A percentile compares a stretch with the other conserved stretches of the same genome.
phyloP scores from a whole-genome alignment of 805 yeast species.

The Cyberlindnera meyerae region DNA sequence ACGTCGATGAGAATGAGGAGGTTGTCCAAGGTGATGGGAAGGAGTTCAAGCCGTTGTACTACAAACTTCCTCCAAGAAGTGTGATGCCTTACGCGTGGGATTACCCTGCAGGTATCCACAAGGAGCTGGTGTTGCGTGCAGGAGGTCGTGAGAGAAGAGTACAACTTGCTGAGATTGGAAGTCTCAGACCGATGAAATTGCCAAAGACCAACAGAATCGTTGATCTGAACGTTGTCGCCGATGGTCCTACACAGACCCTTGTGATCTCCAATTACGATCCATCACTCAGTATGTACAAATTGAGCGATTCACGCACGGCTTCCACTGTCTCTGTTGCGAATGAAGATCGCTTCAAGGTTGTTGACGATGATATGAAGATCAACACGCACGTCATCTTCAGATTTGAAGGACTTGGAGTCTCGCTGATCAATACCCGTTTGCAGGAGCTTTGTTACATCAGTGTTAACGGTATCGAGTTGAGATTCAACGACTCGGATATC shows the following conservation, averaged over 20 bases:
- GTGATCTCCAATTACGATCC: slow-evolving; percentile 82
- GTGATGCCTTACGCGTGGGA: slow-evolving; percentile 99
- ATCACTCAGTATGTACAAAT: slow-evolving; percentile 66
- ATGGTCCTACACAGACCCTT: slow-evolving; percentile 89
- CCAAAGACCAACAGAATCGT: slow-evolving; percentile 54
- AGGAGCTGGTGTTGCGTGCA: slow-evolving; percentile 70
- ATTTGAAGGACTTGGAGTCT: slow-evolving; percentile 83
- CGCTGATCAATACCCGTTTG: slow-evolving; percentile 63
- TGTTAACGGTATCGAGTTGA: slow-evolving; percentile 71
- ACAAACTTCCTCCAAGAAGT: slow-evolving; percentile 79
- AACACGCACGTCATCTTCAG: slow-evolving; percentile 45
- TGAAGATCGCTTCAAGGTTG: slow-evolving; percentile 49
- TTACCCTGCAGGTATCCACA: slow-evolving; percentile 83
- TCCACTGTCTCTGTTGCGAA: slow-evolving; percentile 31
- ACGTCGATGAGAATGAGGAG: slow-evolving; percentile 58
- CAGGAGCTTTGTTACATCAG: slow-evolving; percentile 85
- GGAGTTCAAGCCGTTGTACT: slow-evolving; percentile 71
- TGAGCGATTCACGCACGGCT: slow-evolving; percentile 27
- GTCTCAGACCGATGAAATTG: slow-evolving; percentile 77
- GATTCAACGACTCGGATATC: slow-evolving; percentile 77
- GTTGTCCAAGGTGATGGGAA: slow-evolving; percentile 43
- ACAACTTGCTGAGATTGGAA: slow-evolving; percentile 91
- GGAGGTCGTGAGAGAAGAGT: slow-evolving; percentile 72
- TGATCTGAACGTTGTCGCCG: slow-evolving; percentile 90
- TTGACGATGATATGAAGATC: slow-evolving; percentile 32